Conservation (phyloP, 208 protist species). For the Naegleria fowleri region DNA sequence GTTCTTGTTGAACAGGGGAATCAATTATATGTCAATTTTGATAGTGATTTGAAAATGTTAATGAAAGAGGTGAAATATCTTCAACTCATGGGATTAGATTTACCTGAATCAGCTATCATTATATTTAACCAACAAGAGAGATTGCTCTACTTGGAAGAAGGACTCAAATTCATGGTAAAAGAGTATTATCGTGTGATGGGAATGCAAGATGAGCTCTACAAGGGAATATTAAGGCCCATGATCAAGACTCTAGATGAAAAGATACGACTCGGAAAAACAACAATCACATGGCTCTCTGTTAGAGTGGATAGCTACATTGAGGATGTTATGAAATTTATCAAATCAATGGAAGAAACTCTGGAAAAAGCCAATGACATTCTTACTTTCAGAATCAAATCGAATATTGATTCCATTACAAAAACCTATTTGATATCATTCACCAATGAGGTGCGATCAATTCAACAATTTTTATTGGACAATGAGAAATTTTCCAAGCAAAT, state of each 20-base stretch:
- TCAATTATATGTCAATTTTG: conserved; percentile 62
- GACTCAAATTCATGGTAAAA: conserved; percentile 50
- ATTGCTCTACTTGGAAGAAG: conserved; percentile 47
- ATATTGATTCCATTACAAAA: conserved; percentile 36
- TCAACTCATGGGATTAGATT: conserved; percentile 42
- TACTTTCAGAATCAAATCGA: conserved; percentile 46
- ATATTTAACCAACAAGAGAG: conserved; percentile 54
- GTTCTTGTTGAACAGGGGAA: conserved; percentile 51
- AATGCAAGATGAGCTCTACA: conserved; percentile 35
- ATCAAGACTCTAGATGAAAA: conserved; percentile 43
- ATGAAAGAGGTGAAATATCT: conserved; percentile 57
- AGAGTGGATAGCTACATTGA: conserved; percentile 53
- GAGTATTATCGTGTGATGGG: conserved; percentile 48
- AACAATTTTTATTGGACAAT: conserved; percentile 23
- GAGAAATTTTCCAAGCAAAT: conserved; percentile 24
- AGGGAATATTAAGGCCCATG: conserved; percentile 47
- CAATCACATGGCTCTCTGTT: conserved; percentile 58
- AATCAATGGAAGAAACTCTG: conserved; percentile 44
- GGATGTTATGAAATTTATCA: conserved; percentile 31
- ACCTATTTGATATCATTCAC: conserved; percentile 43
- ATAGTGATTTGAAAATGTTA: conserved; percentile 54
- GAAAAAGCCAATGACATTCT: conserved; percentile 52
- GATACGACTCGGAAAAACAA: conserved; percentile 50
- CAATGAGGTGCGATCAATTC: not conserved
- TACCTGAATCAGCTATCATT: conserved; percentile 48